Percentiles rank a stretch among this genome's conserved stretches.
These are phyloP conservation scores for Metschnikowia anglica DNA, from an alignment of 805 yeast species.

Conservation along the genomic window DNA sequence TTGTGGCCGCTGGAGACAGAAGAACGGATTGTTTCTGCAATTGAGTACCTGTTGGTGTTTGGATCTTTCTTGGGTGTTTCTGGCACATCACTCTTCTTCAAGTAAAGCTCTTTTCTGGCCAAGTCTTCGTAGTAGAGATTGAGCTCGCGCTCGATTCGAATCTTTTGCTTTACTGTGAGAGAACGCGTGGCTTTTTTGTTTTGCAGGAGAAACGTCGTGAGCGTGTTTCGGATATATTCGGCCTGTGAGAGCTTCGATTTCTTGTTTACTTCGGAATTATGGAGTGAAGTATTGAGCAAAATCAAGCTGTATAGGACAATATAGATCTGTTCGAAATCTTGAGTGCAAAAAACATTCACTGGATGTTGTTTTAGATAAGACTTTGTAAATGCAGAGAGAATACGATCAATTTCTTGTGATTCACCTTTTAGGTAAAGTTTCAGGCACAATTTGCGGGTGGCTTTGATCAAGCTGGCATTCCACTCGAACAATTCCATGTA, in stretches of 20 bases:
- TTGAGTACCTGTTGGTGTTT: slow-evolving; percentile 21
- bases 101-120: slow-evolving; percentile 37
- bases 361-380: slow-evolving; percentile 58
- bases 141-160: slow-evolving; percentile 47
- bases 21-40: slow-evolving; percentile 24
- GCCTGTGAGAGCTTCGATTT: slow-evolving; percentile 40
- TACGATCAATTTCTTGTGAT: slow-evolving; percentile 75
- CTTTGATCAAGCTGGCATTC: slow-evolving; percentile 50
- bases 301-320: slow-evolving; percentile 70
- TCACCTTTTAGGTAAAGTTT: slow-evolving; percentile 77
- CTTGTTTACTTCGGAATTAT: slow-evolving; percentile 47
- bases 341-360: slow-evolving; percentile 48
- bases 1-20: slow-evolving; percentile 5
- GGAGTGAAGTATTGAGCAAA: slow-evolving; percentile 74
- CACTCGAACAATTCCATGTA: slow-evolving; percentile 50
- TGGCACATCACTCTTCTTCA: slow-evolving; percentile 29
- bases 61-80: slow-evolving; percentile 7
- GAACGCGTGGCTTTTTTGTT: slow-evolving; percentile 28
- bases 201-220: slow-evolving; percentile 41
- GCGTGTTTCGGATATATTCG: slow-evolving; percentile 44
- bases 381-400: slow-evolving; percentile 64
- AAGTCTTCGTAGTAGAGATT: slow-evolving; percentile 46
- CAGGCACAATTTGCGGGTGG: slow-evolving; percentile 62
- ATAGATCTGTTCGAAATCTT: slow-evolving; percentile 56
- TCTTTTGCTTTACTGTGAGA: slow-evolving; percentile 37